Base-by-base conservation (phyloP, 2,329 filamentous ascomycete genomes). In the Dichotomopilus funicola region DNA sequence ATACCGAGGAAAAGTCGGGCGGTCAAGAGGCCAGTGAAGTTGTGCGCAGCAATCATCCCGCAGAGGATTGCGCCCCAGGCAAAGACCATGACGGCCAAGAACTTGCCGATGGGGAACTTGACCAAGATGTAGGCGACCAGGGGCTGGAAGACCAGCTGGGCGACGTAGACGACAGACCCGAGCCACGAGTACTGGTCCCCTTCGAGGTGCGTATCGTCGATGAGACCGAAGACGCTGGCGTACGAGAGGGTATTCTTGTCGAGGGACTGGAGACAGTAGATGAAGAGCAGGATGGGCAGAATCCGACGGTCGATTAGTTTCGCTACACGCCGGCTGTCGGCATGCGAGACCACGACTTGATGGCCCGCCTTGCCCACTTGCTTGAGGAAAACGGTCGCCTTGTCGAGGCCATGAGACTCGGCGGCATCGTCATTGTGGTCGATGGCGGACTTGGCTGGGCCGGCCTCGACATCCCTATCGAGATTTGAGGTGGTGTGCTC, bases 91-190 rank as follows among this genome's bases (percentile, higher is more conserved):
- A 65, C 64, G 1, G 72, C 74, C 19, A 79, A 63, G 41, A 83
- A 75, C 61, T 81, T 81, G 12, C 79, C 79, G 0, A 75, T 78
- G 0, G 79, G 80, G 0, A 80, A 61, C 60, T 78, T 78, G 34
- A 81, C 78, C 0, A 81, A 71, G 4, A 79, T 62, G 54, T 73
- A 74, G 0, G 80, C 79, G 4, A 80, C 73, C 0, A 80, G 68
- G 1, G 79, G 78, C 62, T 84, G 80, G 71, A 81, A 78, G 10
- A 81, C 69, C 7, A 84, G 73, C 63, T 83, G 79, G 0, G 80
- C 80, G n/a, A 83, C 69, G 62, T 80, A 85, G 11, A 85, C 70
- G 51, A 85, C 77, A 1, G 79, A 83, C 0, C 80, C 79, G 0
- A 85, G 75, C 81, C 81, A 85, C 1, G 81, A 83, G 61, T 72